A percentile compares a stretch with the other conserved stretches of the same genome.
Evolutionary conservation across 495 filamentous ascomycete species (phyloP).

Genomic region (Cryomyces antarcticus): DNA sequence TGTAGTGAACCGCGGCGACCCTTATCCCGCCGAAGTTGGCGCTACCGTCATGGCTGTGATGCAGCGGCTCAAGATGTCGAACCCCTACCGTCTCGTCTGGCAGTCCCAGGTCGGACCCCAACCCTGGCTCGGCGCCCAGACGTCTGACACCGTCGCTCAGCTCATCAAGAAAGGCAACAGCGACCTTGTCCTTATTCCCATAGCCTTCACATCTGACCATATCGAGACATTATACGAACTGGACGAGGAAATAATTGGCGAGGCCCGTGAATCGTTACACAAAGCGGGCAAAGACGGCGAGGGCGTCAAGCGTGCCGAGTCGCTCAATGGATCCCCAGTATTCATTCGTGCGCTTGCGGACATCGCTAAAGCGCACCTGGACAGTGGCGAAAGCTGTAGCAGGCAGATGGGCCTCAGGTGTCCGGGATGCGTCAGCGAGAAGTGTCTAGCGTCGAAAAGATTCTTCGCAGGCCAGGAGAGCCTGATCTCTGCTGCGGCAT

Average conservation of each 20-base stretch:
- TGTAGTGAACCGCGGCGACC: conserved; percentile 87
- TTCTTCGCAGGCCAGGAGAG: conserved; percentile 48
- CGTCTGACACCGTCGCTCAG: conserved; percentile 62
- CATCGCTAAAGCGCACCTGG: conserved; percentile 60
- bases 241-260: conserved; percentile 86
- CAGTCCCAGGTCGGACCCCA: conserved; percentile 94
- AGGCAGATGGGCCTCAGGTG: conserved; percentile 81
- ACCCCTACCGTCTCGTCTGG: conserved; percentile 89
- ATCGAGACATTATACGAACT: conserved; percentile 96
- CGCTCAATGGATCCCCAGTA: conserved; percentile 73
- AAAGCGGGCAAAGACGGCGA: conserved; percentile 21
- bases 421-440: conserved; percentile 80
- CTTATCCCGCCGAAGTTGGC: conserved; percentile 90
- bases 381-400: conserved; percentile 45
- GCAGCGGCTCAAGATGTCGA: conserved; percentile 64
- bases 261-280: conserved; percentile 37
- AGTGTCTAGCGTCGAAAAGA: conserved; percentile 77
- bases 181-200: conserved; percentile 79
- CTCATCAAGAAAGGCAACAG: conserved; percentile 83
- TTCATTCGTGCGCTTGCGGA: conserved; percentile 86
- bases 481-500: neutral
- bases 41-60: conserved; percentile 97
- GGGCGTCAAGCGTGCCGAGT: conserved; percentile 78
- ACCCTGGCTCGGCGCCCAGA: conserved; percentile 92
- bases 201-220: conserved; percentile 95